Evolutionary conservation across 1,284 basidiomycete species (phyloP).

Genomic region (Coriolopsis trogii): DNA sequence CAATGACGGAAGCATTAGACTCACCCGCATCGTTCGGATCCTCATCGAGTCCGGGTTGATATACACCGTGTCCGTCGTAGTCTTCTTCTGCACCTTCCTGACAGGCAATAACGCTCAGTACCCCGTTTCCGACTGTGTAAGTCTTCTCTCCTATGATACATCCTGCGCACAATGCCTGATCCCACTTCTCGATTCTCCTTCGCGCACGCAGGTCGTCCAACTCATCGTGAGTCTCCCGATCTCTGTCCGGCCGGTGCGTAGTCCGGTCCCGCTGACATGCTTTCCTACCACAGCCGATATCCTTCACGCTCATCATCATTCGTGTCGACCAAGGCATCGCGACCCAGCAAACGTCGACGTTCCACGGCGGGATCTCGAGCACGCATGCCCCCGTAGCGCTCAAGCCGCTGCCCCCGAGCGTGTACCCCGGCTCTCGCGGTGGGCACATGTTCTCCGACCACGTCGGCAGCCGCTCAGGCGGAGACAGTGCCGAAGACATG

Average conservation of each 20-base stretch:
- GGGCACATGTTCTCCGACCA: too few relatives aligned
- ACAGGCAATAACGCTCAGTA: conserved; percentile 6
- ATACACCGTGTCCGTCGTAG: conserved; percentile 4
- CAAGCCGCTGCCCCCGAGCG: too few relatives aligned
- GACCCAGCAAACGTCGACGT: too few relatives aligned
- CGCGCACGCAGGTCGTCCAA: not conserved
- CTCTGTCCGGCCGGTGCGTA: not conserved
- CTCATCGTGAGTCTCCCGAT: not conserved
- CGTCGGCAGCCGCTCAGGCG: too few relatives aligned
- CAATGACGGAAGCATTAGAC: not conserved
- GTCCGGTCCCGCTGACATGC: too few relatives aligned
- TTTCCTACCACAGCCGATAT: too few relatives aligned
- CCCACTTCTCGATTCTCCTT: not conserved
- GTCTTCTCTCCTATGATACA: too few relatives aligned
- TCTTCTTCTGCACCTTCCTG: not conserved
- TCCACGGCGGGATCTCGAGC: too few relatives aligned
- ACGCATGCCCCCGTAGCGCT: too few relatives aligned
- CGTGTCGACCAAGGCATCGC: conserved; percentile 1
- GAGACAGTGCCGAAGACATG: too few relatives aligned
- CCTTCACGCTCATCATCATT: conserved; percentile 3
- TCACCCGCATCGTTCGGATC: conserved; percentile 2
- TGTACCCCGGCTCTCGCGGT: too few relatives aligned
- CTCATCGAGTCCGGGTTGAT: conserved; percentile 10
- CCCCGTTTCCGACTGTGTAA: conserved; percentile 2
- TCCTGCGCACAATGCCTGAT: too few relatives aligned